Base-by-base conservation (phyloP, 2,329 filamentous ascomycete species). In the Penicillium expansum region DNA sequence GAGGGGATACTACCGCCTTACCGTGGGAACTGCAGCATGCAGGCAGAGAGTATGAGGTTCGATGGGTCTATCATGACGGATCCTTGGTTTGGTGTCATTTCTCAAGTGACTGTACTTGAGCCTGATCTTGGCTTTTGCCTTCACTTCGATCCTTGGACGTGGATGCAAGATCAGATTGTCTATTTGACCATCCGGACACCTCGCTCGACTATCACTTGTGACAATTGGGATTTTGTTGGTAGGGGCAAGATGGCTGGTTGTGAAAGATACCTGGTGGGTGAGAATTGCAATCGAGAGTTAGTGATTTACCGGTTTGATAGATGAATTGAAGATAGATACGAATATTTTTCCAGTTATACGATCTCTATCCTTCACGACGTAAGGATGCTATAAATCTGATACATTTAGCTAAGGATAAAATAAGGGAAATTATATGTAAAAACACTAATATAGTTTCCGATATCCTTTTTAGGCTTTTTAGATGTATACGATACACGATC, bases 221-320 rank as follows among this genome's bases (percentile, higher is more conserved):
- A 82, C 49, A 82, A 80, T 74, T 66, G 68, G 20, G 74, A 82
- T 65, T 66, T 87, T 33, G 71, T 83, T 45, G 77, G 68, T 1
- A 82, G 78, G 63, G 84, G 82, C 1, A 77, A 76, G 58, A 82
- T 88, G 16, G 79, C 72, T 35, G 86, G 84, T 1, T 82, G 85
- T 58, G 85, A 87, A 69, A 71, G 82, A 53, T 87, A 84, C 79
- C 52, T 87, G n/a, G 69, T 87, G 11, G 85, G 85, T 0, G 82
- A 87, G 71, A 84, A 84, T 65, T 60, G 62, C 1, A 66, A 74
- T 9, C 77, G 81, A 32, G 76, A 79, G 57, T 68, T 87, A 44
- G 82, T 83, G 0, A 71, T 87, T 54, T 72, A 82, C 57, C 69
- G 78, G 53, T 87, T 87, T 59, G 71, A 74, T 62, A 66, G 63